Conservation (phyloP, 78 protist species). For the Dictyostelium brefeldianum region DNA sequence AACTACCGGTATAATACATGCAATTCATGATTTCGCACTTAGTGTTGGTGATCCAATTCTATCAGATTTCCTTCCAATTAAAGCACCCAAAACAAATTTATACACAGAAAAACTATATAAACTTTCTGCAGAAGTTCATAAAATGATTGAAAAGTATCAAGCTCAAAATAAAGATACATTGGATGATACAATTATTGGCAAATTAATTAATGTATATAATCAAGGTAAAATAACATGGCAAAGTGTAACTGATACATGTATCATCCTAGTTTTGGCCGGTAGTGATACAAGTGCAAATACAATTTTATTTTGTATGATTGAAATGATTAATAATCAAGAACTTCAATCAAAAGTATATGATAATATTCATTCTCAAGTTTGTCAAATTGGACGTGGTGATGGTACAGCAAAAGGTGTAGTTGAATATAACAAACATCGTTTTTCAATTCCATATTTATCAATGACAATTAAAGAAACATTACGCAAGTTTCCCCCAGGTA, state of each 20-base stretch:
- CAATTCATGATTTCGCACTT: neutral
- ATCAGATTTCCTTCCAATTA: too few species aligned
- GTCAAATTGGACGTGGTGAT: neutral
- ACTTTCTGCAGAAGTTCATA: too few species aligned
- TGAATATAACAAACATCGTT: neutral
- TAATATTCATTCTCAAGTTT: neutral
- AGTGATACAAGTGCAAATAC: neutral
- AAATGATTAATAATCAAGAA: constrained; percentile 30
- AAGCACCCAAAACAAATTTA: too few species aligned
- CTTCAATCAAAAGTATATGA: constrained; percentile 22
- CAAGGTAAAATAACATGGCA: too few species aligned
- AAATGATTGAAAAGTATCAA: neutral
- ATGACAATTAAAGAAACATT: constrained; percentile 12
- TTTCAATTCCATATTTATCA: neutral
- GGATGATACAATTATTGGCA: too few species aligned
- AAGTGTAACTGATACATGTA: neutral
- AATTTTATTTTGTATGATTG: neutral
- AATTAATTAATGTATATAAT: too few species aligned
- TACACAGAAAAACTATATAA: too few species aligned
- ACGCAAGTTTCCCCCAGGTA: constrained; percentile 22
- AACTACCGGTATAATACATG: neutral
- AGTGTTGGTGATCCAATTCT: too few species aligned
- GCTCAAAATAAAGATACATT: neutral
- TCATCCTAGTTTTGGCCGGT: neutral
- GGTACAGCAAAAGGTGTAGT: neutral